These are phyloP conservation scores for Xylariaceae sp. DNA, from an alignment of 2,329 filamentous ascomycete genomes.

Conservation along the genomic window DNA sequence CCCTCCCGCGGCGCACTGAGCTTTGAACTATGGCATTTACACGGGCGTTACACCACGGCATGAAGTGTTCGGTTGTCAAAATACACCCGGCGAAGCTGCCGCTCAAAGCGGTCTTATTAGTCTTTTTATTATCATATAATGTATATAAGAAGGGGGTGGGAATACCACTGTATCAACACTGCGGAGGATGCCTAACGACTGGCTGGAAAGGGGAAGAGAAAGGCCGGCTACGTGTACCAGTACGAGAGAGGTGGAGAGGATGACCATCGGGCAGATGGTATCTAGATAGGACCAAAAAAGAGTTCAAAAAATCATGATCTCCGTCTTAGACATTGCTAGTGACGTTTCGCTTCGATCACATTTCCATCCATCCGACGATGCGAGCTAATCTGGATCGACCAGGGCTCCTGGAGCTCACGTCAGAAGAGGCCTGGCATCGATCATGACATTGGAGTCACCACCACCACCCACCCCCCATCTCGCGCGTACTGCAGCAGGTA, in stretches of 20 bases:
- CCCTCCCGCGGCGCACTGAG: no score
- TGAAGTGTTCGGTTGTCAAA: neutral
- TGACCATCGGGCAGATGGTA: neutral
- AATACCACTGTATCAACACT: neutral
- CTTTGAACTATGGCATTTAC: constrained; percentile 3
- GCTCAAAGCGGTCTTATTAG: neutral
- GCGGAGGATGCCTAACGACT: neutral
- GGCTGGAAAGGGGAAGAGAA: neutral
- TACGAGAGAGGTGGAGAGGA: neutral
- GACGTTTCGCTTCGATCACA: no score
- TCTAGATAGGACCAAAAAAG: neutral
- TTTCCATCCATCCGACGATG: no score
- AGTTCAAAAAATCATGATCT: neutral
- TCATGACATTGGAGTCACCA: no score
- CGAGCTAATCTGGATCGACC: no score
- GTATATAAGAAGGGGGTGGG: neutral
- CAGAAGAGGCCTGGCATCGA: no score
- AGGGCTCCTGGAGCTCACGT: no score
- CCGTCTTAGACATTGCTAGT: no score
- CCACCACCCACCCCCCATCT: no score
- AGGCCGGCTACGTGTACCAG: neutral
- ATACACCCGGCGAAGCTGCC: neutral
- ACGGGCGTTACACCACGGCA: constrained; percentile 2
- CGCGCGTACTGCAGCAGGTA: no score
- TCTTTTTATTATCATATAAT: neutral